Conservation (phyloP, 106 monocot genomes). For the Xerophyta viscosa region DNA sequence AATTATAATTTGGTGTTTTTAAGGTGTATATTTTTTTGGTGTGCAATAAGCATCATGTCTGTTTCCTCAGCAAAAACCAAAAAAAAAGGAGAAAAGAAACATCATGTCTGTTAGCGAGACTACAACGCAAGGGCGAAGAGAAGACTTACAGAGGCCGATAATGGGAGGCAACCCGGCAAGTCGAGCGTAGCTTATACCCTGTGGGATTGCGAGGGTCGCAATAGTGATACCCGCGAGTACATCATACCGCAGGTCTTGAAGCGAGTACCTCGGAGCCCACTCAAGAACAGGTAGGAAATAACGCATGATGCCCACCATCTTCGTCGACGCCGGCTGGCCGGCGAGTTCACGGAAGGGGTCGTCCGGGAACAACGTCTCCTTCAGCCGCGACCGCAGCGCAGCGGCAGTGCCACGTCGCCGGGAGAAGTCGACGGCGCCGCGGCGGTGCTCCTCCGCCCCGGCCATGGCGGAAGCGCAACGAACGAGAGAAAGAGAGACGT, state of each 20-base stretch:
- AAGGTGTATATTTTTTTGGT: no score
- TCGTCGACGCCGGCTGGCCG: background rate
- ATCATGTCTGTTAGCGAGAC: no score
- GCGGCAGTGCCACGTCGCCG: slow-evolving; percentile 7
- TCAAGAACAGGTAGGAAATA: slow-evolving; percentile 54
- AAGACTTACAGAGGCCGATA: slow-evolving; percentile 64
- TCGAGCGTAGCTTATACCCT: slow-evolving; percentile 80
- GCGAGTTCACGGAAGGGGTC: slow-evolving; percentile 45
- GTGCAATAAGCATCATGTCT: no score
- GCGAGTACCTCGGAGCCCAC: slow-evolving; percentile 56
- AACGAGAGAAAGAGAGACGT: no score
- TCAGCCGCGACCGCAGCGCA: slow-evolving; percentile 14
- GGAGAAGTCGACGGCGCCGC: slow-evolving; percentile 28
- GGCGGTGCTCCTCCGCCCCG: no score
- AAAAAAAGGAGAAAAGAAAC: no score
- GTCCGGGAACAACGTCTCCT: slow-evolving; percentile 69
- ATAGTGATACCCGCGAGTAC: slow-evolving; percentile 70
- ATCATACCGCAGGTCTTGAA: slow-evolving; percentile 31
- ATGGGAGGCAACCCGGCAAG: slow-evolving; percentile 72
- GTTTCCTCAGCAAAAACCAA: no score
- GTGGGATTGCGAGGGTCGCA: slow-evolving; percentile 76
- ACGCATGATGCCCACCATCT: slow-evolving; percentile 11
- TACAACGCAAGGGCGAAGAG: no score
- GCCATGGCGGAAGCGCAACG: no score
- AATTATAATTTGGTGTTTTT: no score